Conservation (phyloP, 225 moss, liverwort and hornwort species). For the Pseudisothecium myosuroides region DNA sequence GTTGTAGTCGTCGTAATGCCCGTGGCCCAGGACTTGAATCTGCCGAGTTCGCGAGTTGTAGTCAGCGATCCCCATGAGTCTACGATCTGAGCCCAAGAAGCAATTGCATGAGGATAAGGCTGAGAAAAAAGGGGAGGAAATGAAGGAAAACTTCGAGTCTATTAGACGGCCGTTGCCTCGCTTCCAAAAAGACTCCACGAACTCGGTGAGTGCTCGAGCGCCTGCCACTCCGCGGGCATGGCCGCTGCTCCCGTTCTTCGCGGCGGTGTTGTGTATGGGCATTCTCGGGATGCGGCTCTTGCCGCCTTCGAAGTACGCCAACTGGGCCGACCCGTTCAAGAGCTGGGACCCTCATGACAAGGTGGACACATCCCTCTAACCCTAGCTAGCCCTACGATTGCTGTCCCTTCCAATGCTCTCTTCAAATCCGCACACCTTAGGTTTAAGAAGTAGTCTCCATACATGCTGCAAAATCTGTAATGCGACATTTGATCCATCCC, state of each 20-base stretch:
- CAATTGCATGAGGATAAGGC: constrained; percentile 43
- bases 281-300: constrained; percentile 37
- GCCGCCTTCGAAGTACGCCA: constrained; percentile 33
- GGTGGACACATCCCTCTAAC: constrained; percentile 12
- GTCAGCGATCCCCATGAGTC: constrained; percentile 15
- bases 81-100: constrained; percentile 40
- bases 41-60: not conserved
- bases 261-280: constrained; percentile 28
- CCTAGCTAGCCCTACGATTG: not conserved
- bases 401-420: not conserved
- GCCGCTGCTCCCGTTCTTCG: constrained; percentile 46
- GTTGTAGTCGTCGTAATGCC: constrained; percentile 13
- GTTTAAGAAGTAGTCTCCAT: not conserved
- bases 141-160: constrained; percentile 25
- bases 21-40: not conserved
- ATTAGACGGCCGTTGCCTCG: constrained; percentile 20
- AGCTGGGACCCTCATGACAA: constrained; percentile 48
- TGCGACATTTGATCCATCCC: not conserved
- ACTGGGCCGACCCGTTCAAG: constrained; percentile 41
- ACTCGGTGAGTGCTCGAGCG: constrained; percentile 6
- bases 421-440: not conserved
- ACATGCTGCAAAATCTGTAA: not conserved
- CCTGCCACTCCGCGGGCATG: constrained; percentile 19
- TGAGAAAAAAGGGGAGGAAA: constrained; percentile 8
- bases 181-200: constrained; percentile 19